Base-by-base conservation (phyloP, 2,329 filamentous ascomycete species). In the Dothistroma pini region DNA sequence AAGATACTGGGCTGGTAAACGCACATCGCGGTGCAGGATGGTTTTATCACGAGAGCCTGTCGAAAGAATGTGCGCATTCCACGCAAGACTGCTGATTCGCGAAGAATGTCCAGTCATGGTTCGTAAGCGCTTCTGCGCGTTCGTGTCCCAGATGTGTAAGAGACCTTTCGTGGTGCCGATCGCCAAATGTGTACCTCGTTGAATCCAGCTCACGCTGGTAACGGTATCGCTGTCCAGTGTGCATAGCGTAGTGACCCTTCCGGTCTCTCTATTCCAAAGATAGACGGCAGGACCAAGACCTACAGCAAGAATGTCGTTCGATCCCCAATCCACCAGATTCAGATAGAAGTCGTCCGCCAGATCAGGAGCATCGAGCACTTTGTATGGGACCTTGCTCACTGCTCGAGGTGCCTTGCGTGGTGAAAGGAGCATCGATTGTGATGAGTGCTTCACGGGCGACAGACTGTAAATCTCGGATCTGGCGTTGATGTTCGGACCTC, bases 61-160 rank as follows among this genome's bases (percentile, higher is more conserved):
- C 0, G 93, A 96, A 22, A 99, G 85, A 58, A 99, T 96, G 73
- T 99, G 95, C 56, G 95, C 92, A 71, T 99, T 99, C 95, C 95
- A 99, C 0, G 95, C 95, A 63, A 99, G 80, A 32, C 93, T 92
- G 25, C 95, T 95, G 44, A 99, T 95, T 62, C 95, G 87, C 62
- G 89, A 91, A 0, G 92, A 95, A 75, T 99, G 95, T 1, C 95
- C 95, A 7, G 91, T 96, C 95, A 99, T 99, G 8, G 93, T 97
- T 67, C 95, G 86, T 61, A 99, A 77, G 53, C 93, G 86, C 63
- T 93, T 86, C 64, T 89, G 86, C 73, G 89, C 88, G 71, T 96
- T 90, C 1, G 93, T 95, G 77, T 99, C 95, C 91, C 93, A 99
- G 51, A 99, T 97, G 74, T 97, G 93, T 2, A 99, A 93, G 38